Conservation (phyloP, 2,329 filamentous ascomycete species). For the Chalaropsis thielavioides region DNA sequence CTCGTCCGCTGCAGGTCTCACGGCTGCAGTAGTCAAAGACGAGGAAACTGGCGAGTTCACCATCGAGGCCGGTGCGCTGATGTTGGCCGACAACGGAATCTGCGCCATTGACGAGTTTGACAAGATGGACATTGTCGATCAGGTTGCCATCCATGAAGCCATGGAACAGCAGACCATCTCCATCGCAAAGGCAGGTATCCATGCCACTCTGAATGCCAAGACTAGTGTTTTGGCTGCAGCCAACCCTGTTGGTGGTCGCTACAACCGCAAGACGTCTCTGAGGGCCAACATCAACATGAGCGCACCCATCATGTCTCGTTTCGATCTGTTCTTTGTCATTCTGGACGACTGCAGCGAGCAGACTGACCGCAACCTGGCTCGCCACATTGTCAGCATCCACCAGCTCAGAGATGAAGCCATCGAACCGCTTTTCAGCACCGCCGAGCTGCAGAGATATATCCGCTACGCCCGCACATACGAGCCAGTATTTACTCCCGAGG, state of each 20-base stretch:
- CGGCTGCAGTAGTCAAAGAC: conserved; percentile 91
- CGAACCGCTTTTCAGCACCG: conserved; percentile 84
- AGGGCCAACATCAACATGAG: conserved; percentile 97
- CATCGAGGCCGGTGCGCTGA: conserved; percentile 92
- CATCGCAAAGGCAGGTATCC: conserved; percentile 95
- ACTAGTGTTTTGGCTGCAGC: conserved; percentile 92
- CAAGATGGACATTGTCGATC: conserved; percentile 97
- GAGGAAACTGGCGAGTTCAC: conserved; percentile 98
- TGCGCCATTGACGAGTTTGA: conserved; percentile 99
- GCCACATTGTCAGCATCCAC: conserved; percentile 91
- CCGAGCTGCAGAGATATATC: conserved; percentile 93
- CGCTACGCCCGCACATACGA: conserved; percentile 91
- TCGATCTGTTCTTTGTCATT: conserved; percentile 96
- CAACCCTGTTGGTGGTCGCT: conserved; percentile 90
- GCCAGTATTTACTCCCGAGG: conserved; percentile 78
- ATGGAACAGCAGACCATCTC: conserved; percentile 99
- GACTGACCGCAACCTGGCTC: conserved; percentile 77
- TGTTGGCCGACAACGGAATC: conserved; percentile 93
- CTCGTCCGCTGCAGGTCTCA: conserved; percentile 91
- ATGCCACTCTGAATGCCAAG: conserved; percentile 89
- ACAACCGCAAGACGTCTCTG: conserved; percentile 90
- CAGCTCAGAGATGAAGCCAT: conserved; percentile 85
- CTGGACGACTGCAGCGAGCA: conserved; percentile 91
- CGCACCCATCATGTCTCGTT: conserved; percentile 97
- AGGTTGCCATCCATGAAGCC: conserved; percentile 98